A percentile compares a stretch with the other conserved stretches of the same genome.
Evolutionary conservation across 2,329 filamentous ascomycete species (phyloP).

Genomic region (Bipolaris bicolor): DNA sequence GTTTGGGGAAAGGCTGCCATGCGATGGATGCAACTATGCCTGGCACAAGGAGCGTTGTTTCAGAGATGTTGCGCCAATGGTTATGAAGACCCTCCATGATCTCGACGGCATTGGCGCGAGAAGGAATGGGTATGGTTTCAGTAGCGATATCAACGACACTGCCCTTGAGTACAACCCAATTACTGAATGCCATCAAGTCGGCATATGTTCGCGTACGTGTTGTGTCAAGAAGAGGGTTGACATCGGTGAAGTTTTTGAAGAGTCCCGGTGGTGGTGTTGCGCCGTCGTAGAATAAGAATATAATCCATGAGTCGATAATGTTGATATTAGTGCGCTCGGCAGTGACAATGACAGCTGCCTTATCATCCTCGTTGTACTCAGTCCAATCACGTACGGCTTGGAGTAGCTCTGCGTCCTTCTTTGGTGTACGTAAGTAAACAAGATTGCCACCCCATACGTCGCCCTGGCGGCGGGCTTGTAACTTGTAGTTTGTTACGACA

Average conservation of each 20-base stretch:
- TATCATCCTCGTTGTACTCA: slow-evolving; percentile 56
- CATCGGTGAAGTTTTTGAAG: slow-evolving; percentile 63
- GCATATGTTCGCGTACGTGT: slow-evolving; percentile 57
- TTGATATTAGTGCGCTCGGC: slow-evolving; percentile 37
- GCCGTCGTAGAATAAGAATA: slow-evolving; percentile 43
- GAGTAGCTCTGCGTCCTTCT: slow-evolving; percentile 52
- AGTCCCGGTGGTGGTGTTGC: slow-evolving; percentile 56
- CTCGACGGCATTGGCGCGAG: slow-evolving; percentile 25
- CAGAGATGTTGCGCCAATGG: slow-evolving; percentile 40
- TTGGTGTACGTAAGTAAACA: slow-evolving; percentile 48
- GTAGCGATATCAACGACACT: slow-evolving; percentile 45
- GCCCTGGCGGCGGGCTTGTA: slow-evolving; percentile 32
- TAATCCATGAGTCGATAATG: slow-evolving; percentile 39
- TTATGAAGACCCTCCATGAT: slow-evolving; percentile 39
- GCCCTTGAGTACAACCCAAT: slow-evolving; percentile 48
- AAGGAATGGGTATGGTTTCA: slow-evolving; percentile 42
- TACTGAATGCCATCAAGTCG: slow-evolving; percentile 55
- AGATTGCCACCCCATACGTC: slow-evolving; percentile 57
- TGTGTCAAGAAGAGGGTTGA: slow-evolving; percentile 53
- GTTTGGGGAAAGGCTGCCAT: slow-evolving; percentile 44
- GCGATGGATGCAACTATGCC: slow-evolving; percentile 44
- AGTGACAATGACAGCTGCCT: slow-evolving; percentile 42
- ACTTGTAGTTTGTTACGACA: slow-evolving; percentile 43
- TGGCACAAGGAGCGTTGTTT: slow-evolving; percentile 32
- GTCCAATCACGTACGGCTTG: slow-evolving; percentile 62